Percentiles rank a stretch among this genome's conserved stretches.
phyloP scores from a whole-genome alignment of 2,329 filamentous ascomycete genomes.

The Neonectria coccinea region DNA sequence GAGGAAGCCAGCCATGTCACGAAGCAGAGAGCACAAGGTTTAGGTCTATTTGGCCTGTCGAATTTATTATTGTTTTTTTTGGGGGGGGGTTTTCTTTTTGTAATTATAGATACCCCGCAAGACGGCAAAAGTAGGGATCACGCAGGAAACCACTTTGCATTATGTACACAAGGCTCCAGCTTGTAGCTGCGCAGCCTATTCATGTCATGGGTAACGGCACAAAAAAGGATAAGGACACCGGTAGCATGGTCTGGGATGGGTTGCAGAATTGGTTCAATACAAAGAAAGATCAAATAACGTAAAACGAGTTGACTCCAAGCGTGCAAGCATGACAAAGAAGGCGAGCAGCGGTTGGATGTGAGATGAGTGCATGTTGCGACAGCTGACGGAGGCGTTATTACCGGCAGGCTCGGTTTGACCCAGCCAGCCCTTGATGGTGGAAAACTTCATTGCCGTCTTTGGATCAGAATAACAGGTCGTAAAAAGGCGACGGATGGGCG shows the following conservation, averaged over 20 bases:
- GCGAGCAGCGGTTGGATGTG: conserved; percentile 1
- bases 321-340: conserved; percentile 1
- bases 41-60: conserved; percentile 11
- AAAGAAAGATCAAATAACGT: conserved; percentile 19
- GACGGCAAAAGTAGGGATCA: conserved; percentile 31
- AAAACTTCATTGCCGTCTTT: not conserved
- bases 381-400: conserved; percentile 5
- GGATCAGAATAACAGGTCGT: not conserved
- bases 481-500: conserved; percentile 15
- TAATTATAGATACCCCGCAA: conserved; percentile 33
- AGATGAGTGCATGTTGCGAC: conserved; percentile 2
- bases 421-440: not conserved
- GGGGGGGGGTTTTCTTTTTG: too few species aligned
- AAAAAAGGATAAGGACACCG: conserved; percentile 43
- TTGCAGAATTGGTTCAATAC: conserved; percentile 19
- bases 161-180: conserved; percentile 42
- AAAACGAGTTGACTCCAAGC: not conserved
- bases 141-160: conserved; percentile 32
- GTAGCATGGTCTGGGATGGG: conserved; percentile 24
- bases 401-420: not conserved
- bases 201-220: conserved; percentile 45
- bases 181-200: conserved; percentile 43
- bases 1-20: conserved; percentile 15
- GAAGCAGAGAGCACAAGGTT: conserved; percentile 19
- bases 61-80: conserved; percentile 26